Conservation (phyloP, 2,329 filamentous ascomycete genomes). For the Claviceps sp. region DNA sequence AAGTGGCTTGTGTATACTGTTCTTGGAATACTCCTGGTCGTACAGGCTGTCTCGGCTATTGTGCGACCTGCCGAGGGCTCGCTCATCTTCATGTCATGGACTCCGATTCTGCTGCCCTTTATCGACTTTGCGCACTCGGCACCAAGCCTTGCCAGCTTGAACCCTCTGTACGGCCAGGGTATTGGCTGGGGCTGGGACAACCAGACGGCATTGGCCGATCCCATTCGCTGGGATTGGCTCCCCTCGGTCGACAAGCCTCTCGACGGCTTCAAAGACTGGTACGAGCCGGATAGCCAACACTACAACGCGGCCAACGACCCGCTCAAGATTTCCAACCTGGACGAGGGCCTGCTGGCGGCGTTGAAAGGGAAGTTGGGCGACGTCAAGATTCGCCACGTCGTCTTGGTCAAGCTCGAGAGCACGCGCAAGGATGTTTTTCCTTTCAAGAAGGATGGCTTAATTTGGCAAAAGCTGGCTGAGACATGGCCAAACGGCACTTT, state of each 20-base stretch:
- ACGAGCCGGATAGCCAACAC: slow-evolving; percentile 11
- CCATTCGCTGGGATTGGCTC: slow-evolving; percentile 13
- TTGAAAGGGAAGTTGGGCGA: slow-evolving; percentile 14
- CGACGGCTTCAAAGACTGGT: slow-evolving; percentile 16
- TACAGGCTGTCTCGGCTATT: slow-evolving; percentile 12
- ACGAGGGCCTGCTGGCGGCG: slow-evolving; percentile 17
- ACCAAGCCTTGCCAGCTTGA: slow-evolving; percentile 14
- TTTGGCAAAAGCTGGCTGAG: slow-evolving; percentile 21
- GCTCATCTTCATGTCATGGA: slow-evolving; percentile 23
- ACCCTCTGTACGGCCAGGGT: slow-evolving; percentile 13
- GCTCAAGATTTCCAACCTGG: slow-evolving; percentile 26
- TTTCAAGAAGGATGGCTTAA: slow-evolving; percentile 24
- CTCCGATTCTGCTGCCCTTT: slow-evolving; percentile 18
- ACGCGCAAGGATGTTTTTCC: slow-evolving; percentile 32
- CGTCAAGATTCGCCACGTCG: slow-evolving; percentile 27
- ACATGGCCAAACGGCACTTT: slow-evolving; percentile 19
- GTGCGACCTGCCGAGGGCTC: slow-evolving; percentile 20
- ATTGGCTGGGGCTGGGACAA: slow-evolving; percentile 15
- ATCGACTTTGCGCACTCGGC: slow-evolving; percentile 20
- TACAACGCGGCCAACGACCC: slow-evolving; percentile 25
- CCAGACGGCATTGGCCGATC: slow-evolving; percentile 13
- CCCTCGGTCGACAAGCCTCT: slow-evolving; percentile 8
- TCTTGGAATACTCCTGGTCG: slow-evolving; percentile 13
- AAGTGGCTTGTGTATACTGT: slow-evolving; percentile 9
- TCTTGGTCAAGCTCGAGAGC: slow-evolving; percentile 29